Percentiles rank a stretch among this genome's conserved stretches.
phyloP scores from a whole-genome alignment of 177 flowering plant species.

The Tripterygium wilfordii region DNA sequence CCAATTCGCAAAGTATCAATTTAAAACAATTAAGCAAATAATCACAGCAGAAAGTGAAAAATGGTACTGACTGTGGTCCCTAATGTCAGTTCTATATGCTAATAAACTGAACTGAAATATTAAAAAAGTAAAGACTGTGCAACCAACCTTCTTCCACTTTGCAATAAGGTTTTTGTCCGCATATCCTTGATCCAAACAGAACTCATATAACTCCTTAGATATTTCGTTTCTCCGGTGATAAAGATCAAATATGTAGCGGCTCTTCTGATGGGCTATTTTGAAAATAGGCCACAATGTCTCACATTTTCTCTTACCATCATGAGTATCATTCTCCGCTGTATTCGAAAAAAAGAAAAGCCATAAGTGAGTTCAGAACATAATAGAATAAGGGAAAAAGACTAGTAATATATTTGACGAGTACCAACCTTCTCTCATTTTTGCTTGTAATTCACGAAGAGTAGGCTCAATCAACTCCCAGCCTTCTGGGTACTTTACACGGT shows the following conservation, averaged over 20 bases:
- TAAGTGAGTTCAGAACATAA: too few species aligned
- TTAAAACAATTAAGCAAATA: too few species aligned
- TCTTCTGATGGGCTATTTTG: constrained; percentile 81
- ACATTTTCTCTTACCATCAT: constrained; percentile 91
- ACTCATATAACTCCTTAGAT: constrained; percentile 74
- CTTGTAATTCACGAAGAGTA: constrained; percentile 68
- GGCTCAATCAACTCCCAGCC: constrained; percentile 94
- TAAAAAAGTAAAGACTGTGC: too few species aligned
- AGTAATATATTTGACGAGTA: background rate
- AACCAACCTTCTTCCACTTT: constrained; percentile 94
- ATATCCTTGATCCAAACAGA: constrained; percentile 89
- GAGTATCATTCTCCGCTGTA: constrained; percentile 78
- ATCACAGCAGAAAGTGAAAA: too few species aligned
- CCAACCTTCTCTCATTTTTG: constrained; percentile 87
- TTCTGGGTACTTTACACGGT: constrained; percentile 63
- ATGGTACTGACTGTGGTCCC: too few species aligned
- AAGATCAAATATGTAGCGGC: constrained; percentile 78
- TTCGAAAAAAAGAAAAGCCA: constrained; percentile 3
- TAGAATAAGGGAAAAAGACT: background rate
- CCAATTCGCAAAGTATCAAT: too few species aligned
- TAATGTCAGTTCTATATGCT: too few species aligned
- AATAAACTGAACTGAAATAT: too few species aligned
- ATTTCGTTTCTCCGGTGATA: constrained; percentile 82
- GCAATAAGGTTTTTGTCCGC: constrained; percentile 83
- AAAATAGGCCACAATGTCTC: constrained; percentile 89